A percentile compares a stretch with the other conserved stretches of the same genome.
These are phyloP conservation scores for Rhizopogon sp. DNA, from an alignment of 768 basidiomycete genomes.

Conservation along the genomic window DNA sequence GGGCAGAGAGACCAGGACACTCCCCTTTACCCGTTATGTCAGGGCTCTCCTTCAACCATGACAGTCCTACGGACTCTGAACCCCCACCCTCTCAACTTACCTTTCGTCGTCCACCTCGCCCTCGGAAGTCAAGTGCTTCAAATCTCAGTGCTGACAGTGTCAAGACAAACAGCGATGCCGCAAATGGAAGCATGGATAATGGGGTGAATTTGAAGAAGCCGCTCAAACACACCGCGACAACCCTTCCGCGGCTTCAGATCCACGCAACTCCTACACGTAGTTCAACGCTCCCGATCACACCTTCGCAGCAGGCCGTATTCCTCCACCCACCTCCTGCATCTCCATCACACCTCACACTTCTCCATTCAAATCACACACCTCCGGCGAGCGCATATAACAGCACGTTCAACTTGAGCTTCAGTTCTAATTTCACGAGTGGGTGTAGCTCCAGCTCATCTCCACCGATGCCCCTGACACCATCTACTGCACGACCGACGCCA, in stretches of 20 bases:
- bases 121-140: slow-evolving; percentile 57
- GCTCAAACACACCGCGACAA: slow-evolving; percentile 6
- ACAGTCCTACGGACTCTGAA: slow-evolving; percentile 48
- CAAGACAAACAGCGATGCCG: background rate
- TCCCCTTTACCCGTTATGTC: slow-evolving; percentile 59
- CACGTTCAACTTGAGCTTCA: slow-evolving; percentile 21
- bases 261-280: slow-evolving; percentile 56
- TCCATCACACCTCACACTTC: slow-evolving; percentile 57
- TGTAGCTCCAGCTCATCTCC: slow-evolving; percentile 7
- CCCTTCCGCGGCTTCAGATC: slow-evolving; percentile 55
- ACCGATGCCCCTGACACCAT: slow-evolving; percentile 34
- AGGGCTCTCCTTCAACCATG: slow-evolving; percentile 33
- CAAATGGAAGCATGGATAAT: background rate
- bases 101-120: slow-evolving; percentile 47
- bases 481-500: slow-evolving; percentile 36
- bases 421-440: background rate
- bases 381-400: slow-evolving; percentile 42
- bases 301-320: slow-evolving; percentile 15
- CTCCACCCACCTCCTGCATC: slow-evolving; percentile 33
- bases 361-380: slow-evolving; percentile 55
- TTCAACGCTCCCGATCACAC: slow-evolving; percentile 51
- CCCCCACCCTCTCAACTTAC: slow-evolving; percentile 61
- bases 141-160: slow-evolving; percentile 36
- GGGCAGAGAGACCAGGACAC: slow-evolving; percentile 42
- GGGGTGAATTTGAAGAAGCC: background rate